phyloP scores from a whole-genome alignment of 345 rosid species.

The Populus nigra region DNA sequence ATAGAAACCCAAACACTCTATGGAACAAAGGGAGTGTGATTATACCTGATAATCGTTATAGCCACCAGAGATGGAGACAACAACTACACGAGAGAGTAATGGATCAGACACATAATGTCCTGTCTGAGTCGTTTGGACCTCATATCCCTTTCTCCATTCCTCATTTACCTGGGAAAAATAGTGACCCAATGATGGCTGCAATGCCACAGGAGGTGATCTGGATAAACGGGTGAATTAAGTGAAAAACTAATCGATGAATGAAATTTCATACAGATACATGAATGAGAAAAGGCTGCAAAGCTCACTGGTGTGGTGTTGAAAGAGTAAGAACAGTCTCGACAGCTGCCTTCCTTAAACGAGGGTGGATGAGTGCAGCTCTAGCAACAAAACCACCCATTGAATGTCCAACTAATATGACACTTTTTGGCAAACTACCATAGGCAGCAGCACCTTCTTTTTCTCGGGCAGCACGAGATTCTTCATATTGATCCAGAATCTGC shows the following conservation, averaged over 20 bases:
- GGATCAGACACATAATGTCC: conserved; percentile 57
- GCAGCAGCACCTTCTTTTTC: conserved; percentile 72
- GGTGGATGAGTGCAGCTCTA: conserved; percentile 91
- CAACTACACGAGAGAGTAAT: conserved; percentile 65
- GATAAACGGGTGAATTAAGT: conserved; percentile 30
- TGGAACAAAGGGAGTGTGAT: conserved; percentile 5
- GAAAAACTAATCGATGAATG: conserved; percentile 22
- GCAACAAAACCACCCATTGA: conserved; percentile 99
- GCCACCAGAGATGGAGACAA: conserved; percentile 90
- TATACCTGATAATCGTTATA: conserved; percentile 87
- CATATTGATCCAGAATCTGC: conserved; percentile 91
- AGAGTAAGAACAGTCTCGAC: conserved; percentile 89
- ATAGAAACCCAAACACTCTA: not conserved
- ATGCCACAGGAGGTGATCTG: conserved; percentile 95
- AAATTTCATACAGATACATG: conserved; percentile 16
- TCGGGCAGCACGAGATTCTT: conserved; percentile 65
- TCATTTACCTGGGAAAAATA: conserved; percentile 71
- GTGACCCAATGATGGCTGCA: conserved; percentile 93
- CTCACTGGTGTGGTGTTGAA: conserved; percentile 97
- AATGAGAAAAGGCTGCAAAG: conserved; percentile 20
- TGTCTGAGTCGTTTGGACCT: conserved; percentile 47
- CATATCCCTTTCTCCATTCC: conserved; percentile 85
- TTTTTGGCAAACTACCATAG: conserved; percentile 63
- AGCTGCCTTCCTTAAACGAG: conserved; percentile 68
- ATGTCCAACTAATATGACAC: conserved; percentile 94